Base-by-base conservation (phyloP, 768 basidiomycete genomes). In the Aureoboletus auriporus region DNA sequence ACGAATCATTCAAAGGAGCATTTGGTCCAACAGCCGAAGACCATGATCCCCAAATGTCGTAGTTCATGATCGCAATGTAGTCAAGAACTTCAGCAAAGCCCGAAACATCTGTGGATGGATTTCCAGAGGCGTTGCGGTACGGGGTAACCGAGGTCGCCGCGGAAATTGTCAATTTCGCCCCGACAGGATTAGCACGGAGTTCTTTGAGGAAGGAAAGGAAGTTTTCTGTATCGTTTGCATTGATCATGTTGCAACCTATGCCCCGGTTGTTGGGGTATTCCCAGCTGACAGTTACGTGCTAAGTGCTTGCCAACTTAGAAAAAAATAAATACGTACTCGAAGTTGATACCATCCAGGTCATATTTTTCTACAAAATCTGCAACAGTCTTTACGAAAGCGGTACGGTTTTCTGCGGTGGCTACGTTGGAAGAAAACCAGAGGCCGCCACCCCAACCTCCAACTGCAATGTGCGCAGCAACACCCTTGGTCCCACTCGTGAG, bases 1-100 rank as follows among this genome's bases (percentile, higher is more conserved):
- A 95, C 0, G 77, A 76, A 62, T 95, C 84, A 51, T 83, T 73
- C 33, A 96, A 68, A 2, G 93, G 92, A 1, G 93, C 79, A 62
- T 89, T 91, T 6, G 94, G 80, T 4, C 92, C 91, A 41, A 80
- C 74, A 53, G 79, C 57, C 53, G 75, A 58, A 33, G 72, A 73
- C 67, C 75, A 75, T 10, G 72, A 66, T 5, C 82, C 79, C 65
- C 73, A 75, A 39, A 84, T 53, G 52, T 86, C 85, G 60, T 87
- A 86, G 59, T 78, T 75, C 84, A 86, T 85, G 55, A 80, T 68
- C 14, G 70, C 66, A 53, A 87, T 72, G 67, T 76, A 81, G 61
- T 85, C 82, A 42, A 97, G 74, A 3, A 84, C 80, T 2, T 76
- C 57, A 7, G 83, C 84, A 58, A 93, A 93, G 0, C 40, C 82